Percentiles rank a stretch among this genome's conserved stretches.
These are phyloP conservation scores for Dactylellina cionopaga DNA, from an alignment of 2,329 filamentous ascomycete species.

Conservation along the genomic window DNA sequence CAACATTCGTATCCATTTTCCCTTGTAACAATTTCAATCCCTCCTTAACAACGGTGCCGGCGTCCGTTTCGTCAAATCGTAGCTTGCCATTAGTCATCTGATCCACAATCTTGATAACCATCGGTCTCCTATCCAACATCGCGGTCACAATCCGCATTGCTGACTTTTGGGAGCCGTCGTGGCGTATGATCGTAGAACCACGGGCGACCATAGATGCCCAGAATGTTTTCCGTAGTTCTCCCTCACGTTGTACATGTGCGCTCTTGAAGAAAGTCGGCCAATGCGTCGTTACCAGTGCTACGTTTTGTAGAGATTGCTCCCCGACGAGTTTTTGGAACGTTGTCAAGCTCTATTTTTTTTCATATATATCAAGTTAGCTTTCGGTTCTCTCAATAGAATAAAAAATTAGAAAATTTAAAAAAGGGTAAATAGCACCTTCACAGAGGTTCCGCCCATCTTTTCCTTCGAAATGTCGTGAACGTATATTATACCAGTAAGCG, in stretches of 20 bases:
- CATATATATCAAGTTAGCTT: too few species aligned
- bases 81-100: conserved; percentile 29
- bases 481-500: conserved; percentile 41
- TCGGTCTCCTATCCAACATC: conserved; percentile 25
- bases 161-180: conserved; percentile 35
- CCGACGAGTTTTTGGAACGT: conserved; percentile 48
- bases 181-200: conserved; percentile 36
- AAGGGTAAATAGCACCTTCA: conserved; percentile 9
- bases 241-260: conserved; percentile 18
- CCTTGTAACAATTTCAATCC: conserved; percentile 18
- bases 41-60: conserved; percentile 33
- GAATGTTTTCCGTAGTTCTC: conserved; percentile 38
- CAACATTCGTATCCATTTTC: conserved; percentile 31
- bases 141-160: conserved; percentile 27
- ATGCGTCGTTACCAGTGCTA: conserved; percentile 40
- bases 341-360: conserved; percentile 20
- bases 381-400: too few species aligned
- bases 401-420: neutral
- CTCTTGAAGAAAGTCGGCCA: conserved; percentile 41
- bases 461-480: conserved; percentile 48
- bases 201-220: conserved; percentile 36
- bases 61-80: conserved; percentile 27
- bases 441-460: conserved; percentile 46
- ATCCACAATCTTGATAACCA: conserved; percentile 49
- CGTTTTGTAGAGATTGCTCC: conserved; percentile 37